Conservation (phyloP, 345 rosid genomes). For the Eucalyptus polyanthemos region DNA sequence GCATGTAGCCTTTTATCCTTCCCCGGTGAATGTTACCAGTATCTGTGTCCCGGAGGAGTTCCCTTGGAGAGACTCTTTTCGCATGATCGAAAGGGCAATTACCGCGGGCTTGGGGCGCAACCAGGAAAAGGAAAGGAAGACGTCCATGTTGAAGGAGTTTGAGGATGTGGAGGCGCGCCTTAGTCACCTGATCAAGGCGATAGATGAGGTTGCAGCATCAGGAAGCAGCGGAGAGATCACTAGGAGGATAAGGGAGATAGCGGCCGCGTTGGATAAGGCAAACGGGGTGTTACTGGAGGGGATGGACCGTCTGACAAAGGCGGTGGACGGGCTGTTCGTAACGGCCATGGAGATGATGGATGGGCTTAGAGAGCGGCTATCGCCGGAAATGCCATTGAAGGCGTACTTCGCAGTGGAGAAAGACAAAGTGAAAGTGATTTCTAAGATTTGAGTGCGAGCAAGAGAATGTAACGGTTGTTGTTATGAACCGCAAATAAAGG, state of each 20-base stretch:
- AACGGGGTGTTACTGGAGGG: not conserved
- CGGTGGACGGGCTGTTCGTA: not conserved
- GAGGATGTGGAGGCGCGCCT: not conserved
- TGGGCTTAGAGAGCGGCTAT: not conserved
- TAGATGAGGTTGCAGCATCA: not conserved
- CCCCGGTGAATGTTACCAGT: fast-evolving
- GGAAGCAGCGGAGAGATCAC: not conserved
- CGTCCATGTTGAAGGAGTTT: not conserved
- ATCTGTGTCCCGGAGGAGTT: not conserved
- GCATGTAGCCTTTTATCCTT: not conserved
- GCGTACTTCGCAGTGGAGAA: not conserved
- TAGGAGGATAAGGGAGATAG: not conserved
- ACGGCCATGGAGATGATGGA: not conserved
- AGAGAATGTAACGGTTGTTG: not conserved
- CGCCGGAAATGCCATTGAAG: not conserved
- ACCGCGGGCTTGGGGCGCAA: not conserved
- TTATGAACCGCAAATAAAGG: not conserved
- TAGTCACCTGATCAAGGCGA: not conserved
- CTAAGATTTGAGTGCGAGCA: not conserved
- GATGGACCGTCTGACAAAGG: not conserved
- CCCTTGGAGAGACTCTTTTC: not conserved
- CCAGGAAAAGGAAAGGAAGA: not conserved
- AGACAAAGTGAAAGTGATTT: not conserved
- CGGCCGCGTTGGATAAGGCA: not conserved
- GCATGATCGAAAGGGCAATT: not conserved